Evolutionary conservation across 306 rosid genomes (phyloP).

Genomic region (Fagus sylvatica): DNA sequence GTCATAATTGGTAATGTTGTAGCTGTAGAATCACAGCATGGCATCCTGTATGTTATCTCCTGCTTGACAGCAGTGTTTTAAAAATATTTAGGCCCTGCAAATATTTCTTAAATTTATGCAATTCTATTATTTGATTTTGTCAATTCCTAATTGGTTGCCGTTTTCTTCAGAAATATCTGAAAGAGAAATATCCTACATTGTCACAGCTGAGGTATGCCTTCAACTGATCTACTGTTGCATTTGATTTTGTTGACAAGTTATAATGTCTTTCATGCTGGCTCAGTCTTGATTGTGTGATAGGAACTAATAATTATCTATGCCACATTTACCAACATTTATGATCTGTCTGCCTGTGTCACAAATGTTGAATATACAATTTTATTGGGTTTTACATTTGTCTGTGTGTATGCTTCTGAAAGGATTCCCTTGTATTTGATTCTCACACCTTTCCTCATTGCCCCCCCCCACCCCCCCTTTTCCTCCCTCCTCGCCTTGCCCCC

Average conservation of each 20-base stretch:
- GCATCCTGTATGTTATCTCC: neutral
- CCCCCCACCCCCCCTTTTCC: no score
- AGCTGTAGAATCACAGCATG: neutral
- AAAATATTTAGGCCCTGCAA: neutral
- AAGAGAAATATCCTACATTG: constrained; percentile 41
- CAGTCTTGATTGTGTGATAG: neutral
- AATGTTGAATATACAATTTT: no score
- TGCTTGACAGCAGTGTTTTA: neutral
- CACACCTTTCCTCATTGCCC: no score
- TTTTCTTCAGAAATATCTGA: constrained; percentile 37
- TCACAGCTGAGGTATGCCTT: constrained; percentile 51
- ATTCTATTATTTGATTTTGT: neutral
- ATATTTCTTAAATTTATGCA: neutral
- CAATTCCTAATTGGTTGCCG: neutral
- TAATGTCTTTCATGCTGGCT: neutral
- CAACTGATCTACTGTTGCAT: neutral
- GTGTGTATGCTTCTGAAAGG: no score
- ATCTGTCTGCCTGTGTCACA: neutral
- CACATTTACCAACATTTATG: neutral
- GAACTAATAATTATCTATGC: neutral
- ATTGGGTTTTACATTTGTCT: no score
- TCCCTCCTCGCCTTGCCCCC: no score
- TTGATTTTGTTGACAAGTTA: neutral
- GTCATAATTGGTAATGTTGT: neutral
- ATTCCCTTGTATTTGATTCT: no score